Conservation (phyloP, 2,329 filamentous ascomycete genomes). For the Aotearoamyces nothofagi region DNA sequence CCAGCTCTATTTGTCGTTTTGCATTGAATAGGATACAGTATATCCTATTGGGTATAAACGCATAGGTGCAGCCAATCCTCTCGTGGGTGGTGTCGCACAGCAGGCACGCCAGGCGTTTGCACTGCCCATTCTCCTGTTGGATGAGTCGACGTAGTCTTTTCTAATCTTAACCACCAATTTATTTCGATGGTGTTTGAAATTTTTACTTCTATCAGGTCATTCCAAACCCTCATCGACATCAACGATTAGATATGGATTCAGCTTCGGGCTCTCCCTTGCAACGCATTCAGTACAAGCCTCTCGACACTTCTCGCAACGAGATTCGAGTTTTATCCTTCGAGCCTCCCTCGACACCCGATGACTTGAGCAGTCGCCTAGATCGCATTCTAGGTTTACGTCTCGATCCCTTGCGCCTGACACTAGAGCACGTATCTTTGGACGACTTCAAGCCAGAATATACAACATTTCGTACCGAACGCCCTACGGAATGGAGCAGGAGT, state of each 20-base stretch:
- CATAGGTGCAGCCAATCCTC: constrained; percentile 1
- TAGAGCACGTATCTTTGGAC: constrained; percentile 7
- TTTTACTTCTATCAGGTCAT: constrained; percentile 3
- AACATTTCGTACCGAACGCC: constrained; percentile 8
- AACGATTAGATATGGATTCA: constrained; percentile 5
- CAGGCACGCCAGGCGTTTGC: neutral
- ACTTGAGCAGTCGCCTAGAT: constrained; percentile 7
- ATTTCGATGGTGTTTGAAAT: constrained; percentile 3
- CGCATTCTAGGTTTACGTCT: constrained; percentile 5
- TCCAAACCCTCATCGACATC: constrained; percentile 1
- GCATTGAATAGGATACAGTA: constrained; percentile 1
- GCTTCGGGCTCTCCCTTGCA: constrained; percentile 6
- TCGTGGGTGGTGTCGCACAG: constrained; percentile 1
- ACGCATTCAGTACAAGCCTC: constrained; percentile 8
- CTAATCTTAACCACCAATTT: constrained; percentile 1
- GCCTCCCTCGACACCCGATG: constrained; percentile 6
- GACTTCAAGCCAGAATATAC: constrained; percentile 8
- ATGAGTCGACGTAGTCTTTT: constrained; percentile 2
- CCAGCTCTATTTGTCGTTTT: neutral
- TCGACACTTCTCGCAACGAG: constrained; percentile 7
- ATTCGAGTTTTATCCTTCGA: constrained; percentile 8
- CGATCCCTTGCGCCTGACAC: constrained; percentile 6
- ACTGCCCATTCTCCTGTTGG: constrained; percentile 1
- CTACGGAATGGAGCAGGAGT: constrained; percentile 6
- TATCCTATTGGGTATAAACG: constrained; percentile 4